Percentiles rank a stretch among this genome's conserved stretches.
These are phyloP conservation scores for Geoglossum cookeanum DNA, from an alignment of 2,329 filamentous ascomycete genomes.

Conservation along the genomic window DNA sequence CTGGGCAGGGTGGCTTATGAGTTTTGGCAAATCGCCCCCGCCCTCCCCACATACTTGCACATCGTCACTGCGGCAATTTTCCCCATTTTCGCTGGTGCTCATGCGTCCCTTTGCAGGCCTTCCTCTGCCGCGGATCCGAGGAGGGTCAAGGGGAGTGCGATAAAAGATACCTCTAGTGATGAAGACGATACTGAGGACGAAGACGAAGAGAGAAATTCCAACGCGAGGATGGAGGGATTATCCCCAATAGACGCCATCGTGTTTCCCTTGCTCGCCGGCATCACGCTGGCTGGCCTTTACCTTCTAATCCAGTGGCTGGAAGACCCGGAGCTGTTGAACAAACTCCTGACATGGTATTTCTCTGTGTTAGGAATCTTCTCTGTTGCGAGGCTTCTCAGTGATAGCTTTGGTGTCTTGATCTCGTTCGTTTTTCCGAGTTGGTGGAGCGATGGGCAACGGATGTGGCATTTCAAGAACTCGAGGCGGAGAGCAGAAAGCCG, in stretches of 20 bases:
- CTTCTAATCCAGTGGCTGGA: conserved; percentile 77
- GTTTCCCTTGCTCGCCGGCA: conserved; percentile 61
- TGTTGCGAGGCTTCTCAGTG: conserved; percentile 53
- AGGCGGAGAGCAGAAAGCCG: neutral
- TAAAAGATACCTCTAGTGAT: conserved; percentile 25
- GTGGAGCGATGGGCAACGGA: conserved; percentile 34
- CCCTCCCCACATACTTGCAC: conserved; percentile 39
- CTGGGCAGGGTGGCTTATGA: conserved; percentile 25
- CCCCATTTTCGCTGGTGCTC: conserved; percentile 68
- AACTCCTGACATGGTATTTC: conserved; percentile 68
- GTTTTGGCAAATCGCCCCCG: conserved; percentile 23
- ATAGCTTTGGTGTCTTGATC: conserved; percentile 42
- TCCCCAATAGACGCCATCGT: conserved; percentile 64
- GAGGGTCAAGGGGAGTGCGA: conserved; percentile 23
- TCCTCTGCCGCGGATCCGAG: conserved; percentile 51
- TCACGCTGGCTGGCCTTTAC: conserved; percentile 58
- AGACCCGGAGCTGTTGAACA: conserved; percentile 64
- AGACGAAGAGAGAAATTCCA: conserved; percentile 32
- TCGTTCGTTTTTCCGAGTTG: conserved; percentile 55
- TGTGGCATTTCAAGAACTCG: conserved; percentile 26
- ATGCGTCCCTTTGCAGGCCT: conserved; percentile 69
- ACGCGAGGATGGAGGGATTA: conserved; percentile 46
- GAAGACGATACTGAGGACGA: conserved; percentile 32
- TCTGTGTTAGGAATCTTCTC: conserved; percentile 62
- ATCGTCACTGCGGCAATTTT: conserved; percentile 51